phyloP scores from a whole-genome alignment of 2,329 filamentous ascomycete genomes.

The Ophiostoma sp. region DNA sequence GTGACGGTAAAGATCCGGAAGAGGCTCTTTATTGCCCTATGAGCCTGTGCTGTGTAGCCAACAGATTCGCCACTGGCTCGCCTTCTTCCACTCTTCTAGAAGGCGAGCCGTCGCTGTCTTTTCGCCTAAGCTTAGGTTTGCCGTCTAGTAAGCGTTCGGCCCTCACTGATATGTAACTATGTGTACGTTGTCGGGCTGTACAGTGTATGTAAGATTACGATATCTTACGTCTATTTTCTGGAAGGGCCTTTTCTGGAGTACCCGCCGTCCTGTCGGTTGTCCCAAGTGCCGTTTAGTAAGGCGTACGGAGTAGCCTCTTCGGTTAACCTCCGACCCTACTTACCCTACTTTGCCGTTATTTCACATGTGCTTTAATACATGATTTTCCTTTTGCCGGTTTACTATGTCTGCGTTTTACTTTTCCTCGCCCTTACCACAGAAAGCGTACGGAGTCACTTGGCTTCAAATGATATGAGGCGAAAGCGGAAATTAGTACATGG shows the following conservation, averaged over 20 bases:
- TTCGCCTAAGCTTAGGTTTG: background rate
- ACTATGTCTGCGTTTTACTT: no score
- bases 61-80: background rate
- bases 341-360: background rate
- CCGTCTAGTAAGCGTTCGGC: background rate
- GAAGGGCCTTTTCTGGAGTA: background rate
- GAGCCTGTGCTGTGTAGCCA: background rate
- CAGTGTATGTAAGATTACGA: background rate
- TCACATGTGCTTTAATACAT: background rate
- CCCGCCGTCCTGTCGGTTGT: background rate
- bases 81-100: background rate
- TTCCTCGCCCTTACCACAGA: background rate
- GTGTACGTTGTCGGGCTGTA: no score
- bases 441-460: background rate
- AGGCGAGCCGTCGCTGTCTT: background rate
- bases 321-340: background rate
- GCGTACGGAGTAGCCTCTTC: background rate
- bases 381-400: background rate
- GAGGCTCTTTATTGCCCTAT: background rate
- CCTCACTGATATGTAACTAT: background rate
- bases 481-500: no score
- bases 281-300: background rate
- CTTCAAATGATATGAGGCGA: no score
- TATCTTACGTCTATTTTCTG: no score
- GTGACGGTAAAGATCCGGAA: background rate